Percentiles rank a stretch among this genome's conserved stretches.
Conservation (phyloP, 2,329 filamentous ascomycete species). For the Bipolaris cookei region DNA sequence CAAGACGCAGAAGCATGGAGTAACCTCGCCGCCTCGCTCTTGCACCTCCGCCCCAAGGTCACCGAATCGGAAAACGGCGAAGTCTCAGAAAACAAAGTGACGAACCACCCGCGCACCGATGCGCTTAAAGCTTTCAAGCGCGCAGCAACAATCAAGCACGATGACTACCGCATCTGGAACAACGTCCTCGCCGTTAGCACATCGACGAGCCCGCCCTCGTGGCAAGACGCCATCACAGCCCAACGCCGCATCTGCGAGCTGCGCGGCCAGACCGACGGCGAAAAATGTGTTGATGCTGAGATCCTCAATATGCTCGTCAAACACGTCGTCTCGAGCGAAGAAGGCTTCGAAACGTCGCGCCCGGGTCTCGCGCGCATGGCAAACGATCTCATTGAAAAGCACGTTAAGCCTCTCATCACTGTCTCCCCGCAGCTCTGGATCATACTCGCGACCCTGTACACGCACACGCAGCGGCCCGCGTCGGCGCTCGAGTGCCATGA, state of each 20-base stretch:
- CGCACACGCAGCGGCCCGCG: constrained; percentile 73
- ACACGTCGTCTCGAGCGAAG: constrained; percentile 63
- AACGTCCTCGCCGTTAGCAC: constrained; percentile 89
- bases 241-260: constrained; percentile 78
- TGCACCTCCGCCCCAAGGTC: constrained; percentile 65
- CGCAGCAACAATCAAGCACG: constrained; percentile 80
- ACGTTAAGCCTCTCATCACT: constrained; percentile 84
- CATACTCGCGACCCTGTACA: constrained; percentile 71
- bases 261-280: constrained; percentile 68
- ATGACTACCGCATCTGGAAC: constrained; percentile 94
- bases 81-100: constrained; percentile 47
- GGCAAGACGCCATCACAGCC: constrained; percentile 76
- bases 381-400: constrained; percentile 74
- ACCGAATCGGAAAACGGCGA: constrained; percentile 45
- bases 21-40: constrained; percentile 85
- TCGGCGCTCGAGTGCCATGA: constrained; percentile 84
- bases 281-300: constrained; percentile 77
- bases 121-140: constrained; percentile 85
- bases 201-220: constrained; percentile 75
- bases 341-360: constrained; percentile 49
- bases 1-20: constrained; percentile 93
- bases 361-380: constrained; percentile 66
- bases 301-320: constrained; percentile 75
- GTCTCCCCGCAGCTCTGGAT: constrained; percentile 77
- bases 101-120: constrained; percentile 65